Percentiles rank a stretch among this genome's conserved stretches.
Conservation (phyloP, 306 rosid species). For the Prunus davidiana region DNA sequence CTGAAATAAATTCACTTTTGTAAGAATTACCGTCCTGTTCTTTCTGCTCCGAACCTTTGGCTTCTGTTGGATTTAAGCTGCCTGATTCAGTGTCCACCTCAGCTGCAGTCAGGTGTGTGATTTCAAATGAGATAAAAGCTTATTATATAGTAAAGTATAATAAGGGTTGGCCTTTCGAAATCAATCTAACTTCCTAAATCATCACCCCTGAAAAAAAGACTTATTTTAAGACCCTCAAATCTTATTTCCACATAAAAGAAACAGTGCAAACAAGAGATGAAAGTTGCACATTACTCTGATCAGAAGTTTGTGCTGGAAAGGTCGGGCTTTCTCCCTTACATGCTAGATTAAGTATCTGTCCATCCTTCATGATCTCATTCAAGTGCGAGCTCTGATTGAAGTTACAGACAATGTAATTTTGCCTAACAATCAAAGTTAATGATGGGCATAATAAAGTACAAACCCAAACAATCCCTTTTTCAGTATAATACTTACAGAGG, state of each 20-base stretch:
- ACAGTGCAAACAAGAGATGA: not conserved
- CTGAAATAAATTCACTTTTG: constrained; percentile 24
- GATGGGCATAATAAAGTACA: not conserved
- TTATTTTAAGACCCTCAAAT: not conserved
- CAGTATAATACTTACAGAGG: constrained; percentile 34
- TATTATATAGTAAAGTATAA: constrained; percentile 5
- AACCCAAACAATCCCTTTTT: constrained; percentile 11
- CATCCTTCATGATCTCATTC: constrained; percentile 33
- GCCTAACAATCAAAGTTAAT: not conserved
- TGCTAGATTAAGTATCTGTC: constrained; percentile 26
- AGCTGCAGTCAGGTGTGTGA: constrained; percentile 27
- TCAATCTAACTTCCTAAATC: constrained; percentile 1
- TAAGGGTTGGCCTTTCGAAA: not conserved
- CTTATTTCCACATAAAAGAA: not conserved
- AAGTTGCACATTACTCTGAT: constrained; percentile 36
- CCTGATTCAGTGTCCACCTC: constrained; percentile 16
- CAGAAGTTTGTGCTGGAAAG: constrained; percentile 16
- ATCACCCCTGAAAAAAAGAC: not conserved
- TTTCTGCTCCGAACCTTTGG: constrained; percentile 30
- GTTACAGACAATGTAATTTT: constrained; percentile 33
- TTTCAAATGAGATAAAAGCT: constrained; percentile 24
- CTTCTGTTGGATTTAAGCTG: constrained; percentile 23
- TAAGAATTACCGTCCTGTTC: constrained; percentile 29
- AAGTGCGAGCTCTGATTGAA: constrained; percentile 27
- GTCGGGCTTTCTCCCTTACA: constrained; percentile 21